Base-by-base conservation (phyloP, 805 yeast species). In the Komagataella mondaviorum region DNA sequence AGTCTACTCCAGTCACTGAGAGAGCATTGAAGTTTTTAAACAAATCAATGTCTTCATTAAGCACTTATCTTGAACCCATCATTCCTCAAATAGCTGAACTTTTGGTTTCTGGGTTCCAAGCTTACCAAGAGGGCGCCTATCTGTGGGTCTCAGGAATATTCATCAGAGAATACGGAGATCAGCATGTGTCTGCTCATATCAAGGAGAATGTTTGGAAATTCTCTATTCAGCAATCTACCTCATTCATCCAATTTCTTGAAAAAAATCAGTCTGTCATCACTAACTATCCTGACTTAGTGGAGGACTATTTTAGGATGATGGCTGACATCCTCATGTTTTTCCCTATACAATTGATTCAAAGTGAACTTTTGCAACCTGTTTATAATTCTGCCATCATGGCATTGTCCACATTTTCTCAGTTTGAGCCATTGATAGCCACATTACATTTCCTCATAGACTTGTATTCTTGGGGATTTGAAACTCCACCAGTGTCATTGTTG, bases 121-220 rank as follows among this genome's bases (percentile, higher is more conserved):
- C 68, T 23, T 83, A 84, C 18, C 77, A 80, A 43, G 78, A 70
- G 59, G 97, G 96, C 3, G 87, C 96, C 63, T 89, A 84, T 61
- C 68, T 90, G 52, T 90, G 95, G 93, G 91, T 87, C 12, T 83
- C 95, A 2, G 97, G 96, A 6, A 73, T 85, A 7, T 69, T 89
- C 23, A 79, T 86, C 50, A 78, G 86, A 52, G 91, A 87, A 54
- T 90, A 75, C 56, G 83, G 81, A 56, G 75, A 70, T 53, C 68
- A 66, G 23, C 65, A 68, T n/a, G 73, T 54, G 6, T 49, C 62
- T 2, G 51, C 36, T 63, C 73, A 70, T 3, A 67, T 81, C 18
- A 78, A 77, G 55, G 73, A 72, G 24, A 76, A 86, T 2, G 80
- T 86, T 17, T 88, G 88, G 83, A 71, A 75, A 51, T 88, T 89